Conservation (phyloP, 2,329 filamentous ascomycete species). For the Apiospora kogelbergensis region DNA sequence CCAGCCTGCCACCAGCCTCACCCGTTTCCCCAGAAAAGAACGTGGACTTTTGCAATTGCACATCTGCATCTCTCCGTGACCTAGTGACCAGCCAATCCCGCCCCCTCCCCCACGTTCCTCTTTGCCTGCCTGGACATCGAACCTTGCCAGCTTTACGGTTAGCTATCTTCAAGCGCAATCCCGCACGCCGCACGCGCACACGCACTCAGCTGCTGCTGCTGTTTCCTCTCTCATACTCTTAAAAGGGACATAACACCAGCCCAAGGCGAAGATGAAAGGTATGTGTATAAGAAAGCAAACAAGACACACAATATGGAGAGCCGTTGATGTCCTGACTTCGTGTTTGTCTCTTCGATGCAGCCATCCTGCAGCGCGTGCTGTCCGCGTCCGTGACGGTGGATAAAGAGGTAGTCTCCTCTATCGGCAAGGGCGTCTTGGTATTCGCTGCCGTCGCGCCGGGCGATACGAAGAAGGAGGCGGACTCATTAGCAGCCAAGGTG, state of each 20-base stretch:
- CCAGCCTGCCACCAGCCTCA: not conserved
- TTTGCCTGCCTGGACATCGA: not conserved
- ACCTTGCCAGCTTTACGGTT: not conserved
- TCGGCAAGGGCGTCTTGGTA: slow-evolving; percentile 85
- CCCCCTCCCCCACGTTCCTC: not conserved
- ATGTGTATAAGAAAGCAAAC: slow-evolving; percentile 2
- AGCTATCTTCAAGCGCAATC: not conserved
- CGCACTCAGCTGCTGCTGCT: not conserved
- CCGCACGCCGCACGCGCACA: not conserved
- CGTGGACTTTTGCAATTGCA: not conserved
- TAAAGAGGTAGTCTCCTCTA: slow-evolving; percentile 83
- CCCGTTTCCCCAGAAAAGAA: not conserved
- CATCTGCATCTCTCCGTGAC: not conserved
- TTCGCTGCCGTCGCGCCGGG: slow-evolving; percentile 89
- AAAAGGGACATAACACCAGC: not conserved
- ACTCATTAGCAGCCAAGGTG: slow-evolving; percentile 80
- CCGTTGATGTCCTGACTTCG: not conserved
- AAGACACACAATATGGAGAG: not conserved
- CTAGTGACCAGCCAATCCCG: not conserved
- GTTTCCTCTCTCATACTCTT: too few relatives aligned
- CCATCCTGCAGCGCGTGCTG: slow-evolving; percentile 88
- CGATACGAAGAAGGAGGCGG: slow-evolving; percentile 86
- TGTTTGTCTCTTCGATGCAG: slow-evolving; percentile 43
- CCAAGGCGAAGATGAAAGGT: slow-evolving; percentile 23
- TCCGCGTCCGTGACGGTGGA: slow-evolving; percentile 96